A percentile compares a stretch with the other conserved stretches of the same genome.
These are phyloP conservation scores for Candida namnaoensis DNA, from an alignment of 805 yeast genomes.

Conservation along the genomic window DNA sequence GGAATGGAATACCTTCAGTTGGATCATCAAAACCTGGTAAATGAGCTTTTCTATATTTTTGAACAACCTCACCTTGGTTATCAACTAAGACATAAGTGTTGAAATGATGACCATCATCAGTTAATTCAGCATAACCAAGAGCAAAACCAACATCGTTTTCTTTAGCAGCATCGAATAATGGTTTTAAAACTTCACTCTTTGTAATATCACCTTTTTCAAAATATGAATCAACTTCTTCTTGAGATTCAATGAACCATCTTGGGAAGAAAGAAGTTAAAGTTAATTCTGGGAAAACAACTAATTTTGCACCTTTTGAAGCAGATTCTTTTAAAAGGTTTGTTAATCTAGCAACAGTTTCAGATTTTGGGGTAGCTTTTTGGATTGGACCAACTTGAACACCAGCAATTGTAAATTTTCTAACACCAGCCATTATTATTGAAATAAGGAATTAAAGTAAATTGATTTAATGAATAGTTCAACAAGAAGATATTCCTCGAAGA, in stretches of 20 bases:
- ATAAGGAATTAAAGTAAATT: neutral
- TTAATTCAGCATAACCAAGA: conserved; percentile 28
- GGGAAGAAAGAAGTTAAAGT: conserved; percentile 28
- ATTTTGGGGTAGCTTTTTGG: conserved; percentile 20
- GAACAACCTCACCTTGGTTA: conserved; percentile 20
- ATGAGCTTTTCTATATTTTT: conserved; percentile 28
- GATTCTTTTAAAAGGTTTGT: conserved; percentile 20
- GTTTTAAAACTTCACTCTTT: conserved; percentile 15
- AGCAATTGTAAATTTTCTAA: conserved; percentile 21
- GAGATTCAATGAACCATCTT: conserved; percentile 24
- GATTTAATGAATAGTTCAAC: too few relatives aligned
- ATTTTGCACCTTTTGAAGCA: conserved; percentile 20
- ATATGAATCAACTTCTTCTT: conserved; percentile 24
- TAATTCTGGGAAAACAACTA: conserved; percentile 29
- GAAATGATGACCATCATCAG: conserved; percentile 26
- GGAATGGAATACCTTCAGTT: conserved; percentile 21
- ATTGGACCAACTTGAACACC: conserved; percentile 27
- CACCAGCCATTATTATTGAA: neutral
- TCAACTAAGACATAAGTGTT: conserved; percentile 25
- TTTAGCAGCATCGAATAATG: conserved; percentile 24
- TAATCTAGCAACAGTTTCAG: conserved; percentile 22
- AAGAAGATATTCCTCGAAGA: too few relatives aligned
- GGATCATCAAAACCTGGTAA: conserved; percentile 29
- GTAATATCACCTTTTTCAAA: conserved; percentile 27
- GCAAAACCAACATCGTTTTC: conserved; percentile 21